These are phyloP conservation scores for Candolleomyces eurysporus DNA, from an alignment of 768 basidiomycete species.

Conservation along the genomic window DNA sequence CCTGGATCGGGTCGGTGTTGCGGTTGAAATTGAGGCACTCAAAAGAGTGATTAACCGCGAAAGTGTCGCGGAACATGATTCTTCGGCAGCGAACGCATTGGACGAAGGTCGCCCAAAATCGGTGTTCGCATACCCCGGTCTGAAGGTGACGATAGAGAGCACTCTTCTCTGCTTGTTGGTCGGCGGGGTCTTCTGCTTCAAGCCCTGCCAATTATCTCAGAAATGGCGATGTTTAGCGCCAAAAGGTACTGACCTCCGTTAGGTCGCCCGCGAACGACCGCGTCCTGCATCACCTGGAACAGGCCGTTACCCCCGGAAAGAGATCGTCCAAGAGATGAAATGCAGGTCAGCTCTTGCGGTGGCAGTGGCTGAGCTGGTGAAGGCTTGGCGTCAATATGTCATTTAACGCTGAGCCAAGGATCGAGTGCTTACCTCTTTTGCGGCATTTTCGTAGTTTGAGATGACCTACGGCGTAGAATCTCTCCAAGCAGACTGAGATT, in stretches of 20 bases:
- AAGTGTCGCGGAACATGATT: not conserved
- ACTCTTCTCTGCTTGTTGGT: too few relatives aligned
- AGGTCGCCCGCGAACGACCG: not conserved
- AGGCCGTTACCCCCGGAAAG: not conserved
- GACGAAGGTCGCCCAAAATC: not conserved
- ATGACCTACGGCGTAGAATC: not conserved
- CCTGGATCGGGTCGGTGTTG: too few relatives aligned
- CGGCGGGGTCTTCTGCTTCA: not conserved
- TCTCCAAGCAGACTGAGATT: not conserved
- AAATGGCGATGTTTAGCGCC: too few relatives aligned
- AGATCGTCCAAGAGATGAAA: not conserved
- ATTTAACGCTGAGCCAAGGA: not conserved
- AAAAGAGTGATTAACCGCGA: not conserved
- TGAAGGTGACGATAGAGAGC: not conserved
- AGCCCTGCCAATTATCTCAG: too few relatives aligned
- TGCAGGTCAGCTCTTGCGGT: not conserved
- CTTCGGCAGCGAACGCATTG: not conserved
- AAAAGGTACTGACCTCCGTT: too few relatives aligned
- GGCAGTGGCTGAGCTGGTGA: not conserved
- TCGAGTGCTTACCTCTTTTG: not conserved
- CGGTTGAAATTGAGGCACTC: too few relatives aligned
- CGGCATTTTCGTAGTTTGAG: not conserved
- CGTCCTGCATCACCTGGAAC: not conserved
- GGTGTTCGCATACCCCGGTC: not conserved
- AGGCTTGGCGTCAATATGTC: not conserved